Base-by-base conservation (phyloP, 768 basidiomycete genomes). In the Boletus subcaerulescens region DNA sequence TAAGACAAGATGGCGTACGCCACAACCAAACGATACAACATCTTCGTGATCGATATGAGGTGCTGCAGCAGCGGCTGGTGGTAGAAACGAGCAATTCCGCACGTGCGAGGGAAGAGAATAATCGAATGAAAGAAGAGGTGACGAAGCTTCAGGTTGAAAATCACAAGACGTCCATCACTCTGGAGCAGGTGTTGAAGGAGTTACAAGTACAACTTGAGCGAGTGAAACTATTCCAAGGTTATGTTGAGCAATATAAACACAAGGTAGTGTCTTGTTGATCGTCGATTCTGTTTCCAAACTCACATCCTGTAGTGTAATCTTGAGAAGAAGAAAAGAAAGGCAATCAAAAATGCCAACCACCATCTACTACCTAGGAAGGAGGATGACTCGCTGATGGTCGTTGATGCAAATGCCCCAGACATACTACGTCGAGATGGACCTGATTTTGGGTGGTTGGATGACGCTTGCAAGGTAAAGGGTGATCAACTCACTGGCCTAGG, bases 331-430 rank as follows among this genome's bases (percentile, higher is more conserved):
- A 70, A 71, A 42, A 58, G 60, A 35, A 65, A 66, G 39, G 65
- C 63, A 2, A 44, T 71, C 2, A 56, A 67, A 39, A 50, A 38
- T 32, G 53, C 52, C 35, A 59, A 41, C 18, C 50, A 40, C 15
- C 57, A 18, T 14, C 22, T 51, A 18, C 29, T 22, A 39, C 45
- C 55, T 22, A 52, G 33, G 39, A 58, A 56, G 24, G 70, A 71
- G 39, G 68, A 69, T 1, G 65, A 71, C 1, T 70, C 70, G 0
- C 45, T 70, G 26, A 50, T 71, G 57, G 60, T 70, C n/a, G 59
- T 69, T 36, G 68, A 71, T 33, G 31, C 55, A 17, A 65, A 70
- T 41, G 60, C 60, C 12, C 60, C 70, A 8, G 68, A 70, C 35
- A 33, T 36, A 12, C 47, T 70, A 9, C 42, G 43, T 35, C 48